Evolutionary conservation across 1,284 basidiomycete genomes (phyloP), one percentile per base, ranked within the genome.

Genomic region (Irpex sp.): DNA sequence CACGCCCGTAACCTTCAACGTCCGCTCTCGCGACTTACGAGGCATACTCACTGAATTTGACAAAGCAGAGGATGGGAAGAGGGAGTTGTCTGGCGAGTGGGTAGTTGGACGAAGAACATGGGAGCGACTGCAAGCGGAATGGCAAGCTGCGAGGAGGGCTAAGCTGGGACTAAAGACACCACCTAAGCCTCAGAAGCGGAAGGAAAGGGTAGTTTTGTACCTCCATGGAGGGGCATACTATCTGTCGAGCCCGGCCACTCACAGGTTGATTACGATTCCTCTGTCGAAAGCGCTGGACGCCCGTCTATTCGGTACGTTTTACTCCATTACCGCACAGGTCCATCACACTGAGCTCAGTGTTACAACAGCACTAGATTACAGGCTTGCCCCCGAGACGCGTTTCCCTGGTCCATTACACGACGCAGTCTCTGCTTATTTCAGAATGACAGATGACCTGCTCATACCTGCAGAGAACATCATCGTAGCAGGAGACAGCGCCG

Each of bases 151-250:
- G 56, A 71, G 69, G 63, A 67, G 46, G 60, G 57, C 49, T 46
- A 37, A 26, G 54, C 15, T 36, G 56, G 53, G 33, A 13, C 3
- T 36, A 17, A n/a, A 15, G 58, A 63, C 33, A 55, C 63, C 43
- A 11, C 61, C 47, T 19, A 59, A 63, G 3, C 70, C 70, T 33
- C 66, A 70, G 35, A 76, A 73, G 63, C 71, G 79, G 54, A 89
- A 87, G 66, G 93, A 96, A 66, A 84, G 90, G 58, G 92, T 98
- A 37, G 89, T 98, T 36, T 83, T 98, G 39, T 99, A 95, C 72
- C 83, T 98, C 17, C 97, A 99, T 72, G 97, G 97, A 60, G 97
- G 94, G 57, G 96, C 96, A 58, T 98, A 98, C 75, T 98, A 95
- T 74, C 83, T 94, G 64, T 96, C 94, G 68, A 95, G 92, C 69